Conservation (phyloP, 2,329 filamentous ascomycete genomes). For the Tolypocladium guangdongense region DNA sequence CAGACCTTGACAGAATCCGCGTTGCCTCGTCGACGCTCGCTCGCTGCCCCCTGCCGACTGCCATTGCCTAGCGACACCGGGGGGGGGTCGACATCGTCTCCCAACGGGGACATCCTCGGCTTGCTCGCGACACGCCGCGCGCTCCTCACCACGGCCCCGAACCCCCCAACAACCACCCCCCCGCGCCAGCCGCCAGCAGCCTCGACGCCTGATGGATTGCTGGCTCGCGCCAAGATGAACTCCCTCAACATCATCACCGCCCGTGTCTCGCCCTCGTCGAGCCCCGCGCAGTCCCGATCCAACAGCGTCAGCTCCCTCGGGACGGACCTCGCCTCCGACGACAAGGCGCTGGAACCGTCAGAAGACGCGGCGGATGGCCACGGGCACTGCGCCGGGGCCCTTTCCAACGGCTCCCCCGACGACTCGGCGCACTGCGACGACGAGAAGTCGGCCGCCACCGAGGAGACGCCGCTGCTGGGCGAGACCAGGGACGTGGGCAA, state of each 20-base stretch:
- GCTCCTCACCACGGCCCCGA: neutral
- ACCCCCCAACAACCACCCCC: neutral
- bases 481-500: constrained; percentile 21
- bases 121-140: neutral
- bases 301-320: constrained; percentile 48
- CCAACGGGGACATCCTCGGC: neutral
- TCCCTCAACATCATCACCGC: constrained; percentile 89
- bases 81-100: neutral
- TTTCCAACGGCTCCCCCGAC: constrained; percentile 24
- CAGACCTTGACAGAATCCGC: neutral
- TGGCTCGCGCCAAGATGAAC: constrained; percentile 66
- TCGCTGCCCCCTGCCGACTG: neutral
- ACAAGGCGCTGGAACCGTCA: constrained; percentile 18
- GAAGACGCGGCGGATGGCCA: constrained; percentile 22
- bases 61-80: neutral
- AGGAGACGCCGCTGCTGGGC: constrained; percentile 54
- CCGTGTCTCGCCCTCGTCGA: constrained; percentile 57
- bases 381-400: constrained; percentile 24
- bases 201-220: constrained; percentile 40
- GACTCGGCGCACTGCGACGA: constrained; percentile 25
- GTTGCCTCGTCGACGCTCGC: neutral
- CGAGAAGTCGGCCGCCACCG: constrained; percentile 29
- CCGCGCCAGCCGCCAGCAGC: neutral
- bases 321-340: constrained; percentile 32
- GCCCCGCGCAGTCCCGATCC: constrained; percentile 44